phyloP scores from a whole-genome alignment of 2,329 filamentous ascomycete species.

The Coleophoma cylindrospora region DNA sequence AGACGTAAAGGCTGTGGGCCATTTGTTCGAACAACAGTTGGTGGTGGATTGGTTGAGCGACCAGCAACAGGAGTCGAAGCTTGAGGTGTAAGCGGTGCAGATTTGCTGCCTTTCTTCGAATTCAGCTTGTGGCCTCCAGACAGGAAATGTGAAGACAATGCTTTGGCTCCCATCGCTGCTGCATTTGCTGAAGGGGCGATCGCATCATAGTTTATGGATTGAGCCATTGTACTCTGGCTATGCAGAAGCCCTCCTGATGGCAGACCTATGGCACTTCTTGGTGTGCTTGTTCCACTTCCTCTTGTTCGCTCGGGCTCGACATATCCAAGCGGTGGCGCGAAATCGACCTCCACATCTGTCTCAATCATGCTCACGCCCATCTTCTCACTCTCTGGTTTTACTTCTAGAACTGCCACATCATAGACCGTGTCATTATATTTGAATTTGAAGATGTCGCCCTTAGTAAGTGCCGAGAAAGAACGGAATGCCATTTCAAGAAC shows the following conservation, averaged over 20 bases:
- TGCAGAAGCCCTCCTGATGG: conserved; percentile 73
- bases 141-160: conserved; percentile 71
- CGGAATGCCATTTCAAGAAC: conserved; percentile 95
- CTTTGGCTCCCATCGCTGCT: conserved; percentile 56
- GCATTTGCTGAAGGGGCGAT: conserved; percentile 75
- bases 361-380: conserved; percentile 93
- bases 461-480: conserved; percentile 89
- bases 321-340: conserved; percentile 89
- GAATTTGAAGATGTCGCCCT: conserved; percentile 94
- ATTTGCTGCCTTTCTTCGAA: conserved; percentile 76
- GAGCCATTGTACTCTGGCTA: conserved; percentile 88
- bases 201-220: conserved; percentile 92
- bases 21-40: conserved; percentile 49
- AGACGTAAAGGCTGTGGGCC: conserved; percentile 83
- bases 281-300: conserved; percentile 79
- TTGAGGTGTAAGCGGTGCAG: conserved; percentile 57
- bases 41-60: conserved; percentile 31
- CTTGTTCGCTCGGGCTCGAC: conserved; percentile 69
- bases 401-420: conserved; percentile 88
- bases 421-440: conserved; percentile 93
- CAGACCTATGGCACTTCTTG: conserved; percentile 59
- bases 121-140: conserved; percentile 77
- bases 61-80: conserved; percentile 67
- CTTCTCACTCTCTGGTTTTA: conserved; percentile 78
- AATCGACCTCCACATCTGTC: conserved; percentile 94